A percentile compares a stretch with the other conserved stretches of the same genome.
Conservation (phyloP, 129 eudicot species). For the Flaveria brownii region DNA sequence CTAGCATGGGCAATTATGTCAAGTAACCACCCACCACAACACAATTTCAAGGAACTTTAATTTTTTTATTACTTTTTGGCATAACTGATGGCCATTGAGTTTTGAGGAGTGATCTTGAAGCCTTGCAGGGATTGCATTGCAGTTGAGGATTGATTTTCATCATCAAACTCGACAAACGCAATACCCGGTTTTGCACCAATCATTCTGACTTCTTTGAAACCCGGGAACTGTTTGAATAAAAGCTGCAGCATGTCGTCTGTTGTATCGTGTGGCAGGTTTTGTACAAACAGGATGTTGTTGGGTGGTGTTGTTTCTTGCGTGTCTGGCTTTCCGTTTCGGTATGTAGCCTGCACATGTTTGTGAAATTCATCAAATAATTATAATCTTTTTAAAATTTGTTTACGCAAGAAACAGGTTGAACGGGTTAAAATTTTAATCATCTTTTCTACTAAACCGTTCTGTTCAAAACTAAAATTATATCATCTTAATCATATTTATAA, state of each 20-base stretch:
- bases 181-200: conserved; percentile 93
- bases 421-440: background rate
- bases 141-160: conserved; percentile 73
- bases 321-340: conserved; percentile 58
- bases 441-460: background rate
- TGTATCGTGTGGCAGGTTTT: conserved; percentile 83
- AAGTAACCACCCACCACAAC: background rate
- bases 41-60: conserved; percentile 12
- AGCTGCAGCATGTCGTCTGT: conserved; percentile 76
- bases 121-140: conserved; percentile 97
- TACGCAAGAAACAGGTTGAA: background rate
- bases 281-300: conserved; percentile 80
- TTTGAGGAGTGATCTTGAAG: conserved; percentile 85
- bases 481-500: background rate
- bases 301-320: conserved; percentile 74
- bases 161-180: conserved; percentile 94
- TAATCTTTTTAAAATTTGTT: background rate
- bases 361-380: background rate
- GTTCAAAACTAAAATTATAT: background rate
- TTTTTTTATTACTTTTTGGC: conserved; percentile 61
- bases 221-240: conserved; percentile 89
- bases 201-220: conserved; percentile 93
- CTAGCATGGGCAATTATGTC: conserved; percentile 7
- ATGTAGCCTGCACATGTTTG: conserved; percentile 46
- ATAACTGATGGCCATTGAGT: conserved; percentile 77